phyloP scores from a whole-genome alignment of 768 basidiomycete genomes.

The Kockovaella imperatae region DNA sequence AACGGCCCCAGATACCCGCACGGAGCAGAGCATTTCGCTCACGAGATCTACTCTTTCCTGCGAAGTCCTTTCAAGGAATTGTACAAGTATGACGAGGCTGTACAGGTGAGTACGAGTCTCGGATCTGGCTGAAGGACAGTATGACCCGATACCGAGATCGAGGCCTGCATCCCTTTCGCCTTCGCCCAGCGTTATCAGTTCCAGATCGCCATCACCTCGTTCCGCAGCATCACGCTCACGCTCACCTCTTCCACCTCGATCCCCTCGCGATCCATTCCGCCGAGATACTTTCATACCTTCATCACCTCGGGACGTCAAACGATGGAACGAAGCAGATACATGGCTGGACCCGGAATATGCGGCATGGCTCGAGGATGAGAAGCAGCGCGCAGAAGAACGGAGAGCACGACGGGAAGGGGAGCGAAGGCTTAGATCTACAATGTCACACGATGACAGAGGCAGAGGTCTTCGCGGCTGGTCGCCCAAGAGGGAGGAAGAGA shows the following conservation, averaged over 20 bases:
- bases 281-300: conserved; percentile 31
- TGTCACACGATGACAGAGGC: background rate
- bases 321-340: conserved; percentile 28
- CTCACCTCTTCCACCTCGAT: conserved; percentile 3
- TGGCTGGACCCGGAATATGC: conserved; percentile 35
- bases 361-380: conserved; percentile 24
- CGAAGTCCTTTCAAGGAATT: conserved; percentile 83
- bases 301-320: conserved; percentile 10
- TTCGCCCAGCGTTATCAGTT: background rate
- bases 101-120: conserved; percentile 55
- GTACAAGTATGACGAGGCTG: conserved; percentile 67
- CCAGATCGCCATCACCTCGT: conserved; percentile 1
- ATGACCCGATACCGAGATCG: conserved; percentile 20
- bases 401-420: conserved; percentile 8
- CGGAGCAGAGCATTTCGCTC: conserved; percentile 88
- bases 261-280: conserved; percentile 14
- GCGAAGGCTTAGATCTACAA: too few relatives aligned
- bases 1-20: conserved; percentile 53
- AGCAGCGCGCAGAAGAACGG: conserved; percentile 15
- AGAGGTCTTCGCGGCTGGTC: too few relatives aligned
- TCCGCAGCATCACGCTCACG: conserved; percentile 9
- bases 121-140: conserved; percentile 16
- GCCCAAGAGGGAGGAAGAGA: background rate
- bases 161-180: background rate
- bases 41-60: conserved; percentile 83